Percentiles rank a stretch among this genome's conserved stretches.
Evolutionary conservation across 2,329 filamentous ascomycete species (phyloP).

Genomic region (Hypoxylon sp.): DNA sequence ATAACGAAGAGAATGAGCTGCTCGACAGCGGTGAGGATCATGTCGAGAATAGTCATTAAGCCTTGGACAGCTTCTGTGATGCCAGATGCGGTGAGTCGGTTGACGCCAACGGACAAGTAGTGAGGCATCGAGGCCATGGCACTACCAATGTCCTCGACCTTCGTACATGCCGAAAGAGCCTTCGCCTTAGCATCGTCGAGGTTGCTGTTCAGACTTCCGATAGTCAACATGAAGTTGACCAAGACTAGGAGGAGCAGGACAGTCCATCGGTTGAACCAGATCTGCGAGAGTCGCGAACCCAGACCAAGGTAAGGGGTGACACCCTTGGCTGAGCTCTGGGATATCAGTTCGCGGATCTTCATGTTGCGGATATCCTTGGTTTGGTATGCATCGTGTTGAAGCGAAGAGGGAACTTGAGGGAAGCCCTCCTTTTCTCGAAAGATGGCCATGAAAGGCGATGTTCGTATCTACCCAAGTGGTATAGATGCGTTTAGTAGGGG

Average conservation of each 20-base stretch:
- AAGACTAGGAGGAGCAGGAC: constrained; percentile 89
- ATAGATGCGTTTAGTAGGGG: constrained; percentile 9
- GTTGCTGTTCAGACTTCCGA: constrained; percentile 79
- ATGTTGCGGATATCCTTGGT: constrained; percentile 47
- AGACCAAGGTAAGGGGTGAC: constrained; percentile 91
- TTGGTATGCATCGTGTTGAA: constrained; percentile 54
- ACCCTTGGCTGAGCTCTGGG: constrained; percentile 76
- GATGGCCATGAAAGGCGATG: constrained; percentile 43
- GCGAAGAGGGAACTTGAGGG: constrained; percentile 53
- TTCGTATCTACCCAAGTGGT: constrained; percentile 19
- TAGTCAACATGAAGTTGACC: constrained; percentile 82
- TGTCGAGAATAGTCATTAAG: constrained; percentile 81
- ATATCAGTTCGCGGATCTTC: constrained; percentile 44
- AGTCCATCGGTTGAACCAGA: constrained; percentile 99
- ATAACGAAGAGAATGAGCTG: constrained; percentile 92
- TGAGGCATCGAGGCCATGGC: constrained; percentile 98
- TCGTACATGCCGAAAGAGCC: constrained; percentile 89
- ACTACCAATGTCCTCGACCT: constrained; percentile 93
- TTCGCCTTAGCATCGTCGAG: constrained; percentile 82
- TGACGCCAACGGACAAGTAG: constrained; percentile 91
- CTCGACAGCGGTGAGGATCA: constrained; percentile 87
- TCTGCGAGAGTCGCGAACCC: constrained; percentile 89
- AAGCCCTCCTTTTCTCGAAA: constrained; percentile 50
- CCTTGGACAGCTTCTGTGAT: constrained; percentile 86
- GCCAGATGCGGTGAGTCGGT: constrained; percentile 83